A percentile compares a stretch with the other conserved stretches of the same genome.
phyloP scores from a whole-genome alignment of 2,329 filamentous ascomycete genomes.

The Xylariaceae sp. region DNA sequence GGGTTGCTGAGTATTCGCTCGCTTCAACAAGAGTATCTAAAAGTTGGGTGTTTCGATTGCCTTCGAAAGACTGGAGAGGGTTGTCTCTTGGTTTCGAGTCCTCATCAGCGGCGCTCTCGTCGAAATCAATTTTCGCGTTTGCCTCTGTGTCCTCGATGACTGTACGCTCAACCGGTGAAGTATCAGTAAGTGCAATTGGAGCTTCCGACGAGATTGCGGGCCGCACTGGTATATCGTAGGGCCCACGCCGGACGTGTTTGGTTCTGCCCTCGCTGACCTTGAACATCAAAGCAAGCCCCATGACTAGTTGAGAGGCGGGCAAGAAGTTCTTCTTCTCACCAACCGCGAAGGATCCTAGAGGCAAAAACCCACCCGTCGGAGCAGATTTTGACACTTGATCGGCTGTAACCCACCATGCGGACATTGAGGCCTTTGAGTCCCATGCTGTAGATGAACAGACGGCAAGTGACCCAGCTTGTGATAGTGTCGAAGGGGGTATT shows the following conservation, averaged over 20 bases:
- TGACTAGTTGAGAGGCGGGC: constrained; percentile 76
- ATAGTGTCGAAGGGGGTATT: constrained; percentile 84
- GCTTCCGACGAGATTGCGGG: constrained; percentile 11
- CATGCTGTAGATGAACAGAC: constrained; percentile 85
- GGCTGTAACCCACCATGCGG: constrained; percentile 89
- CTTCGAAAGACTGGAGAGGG: constrained; percentile 31
- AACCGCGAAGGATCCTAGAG: constrained; percentile 72
- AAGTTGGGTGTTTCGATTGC: constrained; percentile 24
- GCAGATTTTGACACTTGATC: constrained; percentile 87
- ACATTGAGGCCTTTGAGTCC: constrained; percentile 95
- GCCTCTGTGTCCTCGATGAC: constrained; percentile 24
- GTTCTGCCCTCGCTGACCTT: constrained; percentile 78
- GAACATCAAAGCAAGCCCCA: constrained; percentile 86
- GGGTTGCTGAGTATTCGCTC: constrained; percentile 6
- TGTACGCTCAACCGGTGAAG: constrained; percentile 1
- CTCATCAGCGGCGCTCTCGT: constrained; percentile 18
- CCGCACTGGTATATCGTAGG: constrained; percentile 29
- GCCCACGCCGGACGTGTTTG: constrained; percentile 70
- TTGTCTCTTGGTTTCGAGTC: constrained; percentile 29
- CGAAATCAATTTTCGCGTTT: constrained; percentile 31
- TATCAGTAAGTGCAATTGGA: constrained; percentile 2
- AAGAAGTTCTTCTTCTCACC: constrained; percentile 86
- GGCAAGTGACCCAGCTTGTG: constrained; percentile 79
- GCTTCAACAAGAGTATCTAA: constrained; percentile 16
- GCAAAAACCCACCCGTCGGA: constrained; percentile 71